These are phyloP conservation scores for Colletotrichum acutatum DNA, from an alignment of 2,329 filamentous ascomycete genomes.

Conservation along the genomic window DNA sequence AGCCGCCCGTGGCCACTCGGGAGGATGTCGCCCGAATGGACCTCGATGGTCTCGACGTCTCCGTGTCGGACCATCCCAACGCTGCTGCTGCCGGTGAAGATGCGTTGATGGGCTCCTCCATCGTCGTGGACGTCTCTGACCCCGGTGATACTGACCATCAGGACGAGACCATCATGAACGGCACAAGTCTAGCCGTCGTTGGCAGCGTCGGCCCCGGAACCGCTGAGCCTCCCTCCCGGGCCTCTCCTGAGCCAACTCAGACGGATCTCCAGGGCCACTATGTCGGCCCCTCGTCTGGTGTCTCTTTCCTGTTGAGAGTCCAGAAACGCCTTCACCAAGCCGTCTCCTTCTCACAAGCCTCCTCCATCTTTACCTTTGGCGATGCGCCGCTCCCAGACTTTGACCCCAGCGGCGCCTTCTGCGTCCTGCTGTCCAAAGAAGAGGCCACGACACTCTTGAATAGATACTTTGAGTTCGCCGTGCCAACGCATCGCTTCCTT, in stretches of 20 bases:
- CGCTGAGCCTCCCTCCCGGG: slow-evolving; percentile 58
- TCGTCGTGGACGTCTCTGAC: slow-evolving; percentile 9
- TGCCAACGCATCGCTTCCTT: slow-evolving; percentile 66
- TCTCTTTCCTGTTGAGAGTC: slow-evolving; percentile 44
- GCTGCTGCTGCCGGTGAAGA: neutral
- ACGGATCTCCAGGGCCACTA: slow-evolving; percentile 46
- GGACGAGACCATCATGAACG: slow-evolving; percentile 20
- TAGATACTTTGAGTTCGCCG: slow-evolving; percentile 67
- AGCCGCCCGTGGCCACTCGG: slow-evolving; percentile 49
- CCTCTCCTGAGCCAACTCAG: slow-evolving; percentile 47
- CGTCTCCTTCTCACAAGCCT: slow-evolving; percentile 44
- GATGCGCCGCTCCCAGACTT: slow-evolving; percentile 59
- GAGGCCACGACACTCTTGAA: slow-evolving; percentile 52
- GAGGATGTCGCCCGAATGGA: slow-evolving; percentile 26
- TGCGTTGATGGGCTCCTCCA: slow-evolving; percentile 3
- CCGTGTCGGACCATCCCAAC: neutral
- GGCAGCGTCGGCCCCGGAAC: slow-evolving; percentile 2
- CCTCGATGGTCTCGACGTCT: slow-evolving; percentile 22
- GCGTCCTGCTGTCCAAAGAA: slow-evolving; percentile 53
- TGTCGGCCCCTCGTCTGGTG: slow-evolving; percentile 45
- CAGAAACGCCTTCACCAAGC: slow-evolving; percentile 43
- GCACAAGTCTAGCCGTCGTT: neutral
- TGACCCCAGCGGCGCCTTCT: slow-evolving; percentile 45
- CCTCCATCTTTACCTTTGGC: slow-evolving; percentile 60
- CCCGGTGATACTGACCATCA: slow-evolving; percentile 12